Evolutionary conservation across 148 eudicot species (phyloP).

Genomic region (Oxyria digyna): DNA sequence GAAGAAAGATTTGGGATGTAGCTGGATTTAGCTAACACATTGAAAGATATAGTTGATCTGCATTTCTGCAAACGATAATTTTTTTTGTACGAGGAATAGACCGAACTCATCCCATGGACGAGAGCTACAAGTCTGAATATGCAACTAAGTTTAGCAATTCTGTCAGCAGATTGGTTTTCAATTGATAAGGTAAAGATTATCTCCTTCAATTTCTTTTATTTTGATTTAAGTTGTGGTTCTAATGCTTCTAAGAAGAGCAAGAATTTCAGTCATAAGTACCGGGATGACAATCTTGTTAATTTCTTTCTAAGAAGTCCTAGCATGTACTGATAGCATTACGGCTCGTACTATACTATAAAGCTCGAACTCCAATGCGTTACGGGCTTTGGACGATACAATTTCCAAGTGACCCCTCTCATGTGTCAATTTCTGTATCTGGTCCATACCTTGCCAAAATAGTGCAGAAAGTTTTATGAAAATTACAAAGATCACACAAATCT

Average conservation of each 20-base stretch:
- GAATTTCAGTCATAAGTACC: too few relatives aligned
- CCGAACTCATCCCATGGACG: too few relatives aligned
- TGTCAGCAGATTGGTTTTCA: too few relatives aligned
- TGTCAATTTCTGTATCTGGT: neutral
- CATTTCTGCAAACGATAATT: too few relatives aligned
- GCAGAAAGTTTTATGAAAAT: neutral
- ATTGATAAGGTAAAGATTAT: too few relatives aligned
- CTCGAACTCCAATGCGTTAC: too few relatives aligned
- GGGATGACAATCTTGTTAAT: neutral
- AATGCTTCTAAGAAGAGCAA: too few relatives aligned
- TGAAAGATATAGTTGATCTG: conserved; percentile 8
- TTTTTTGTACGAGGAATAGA: too few relatives aligned
- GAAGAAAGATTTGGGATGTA: conserved; percentile 57
- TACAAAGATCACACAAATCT: neutral
- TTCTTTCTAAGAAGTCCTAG: neutral
- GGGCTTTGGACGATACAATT: neutral
- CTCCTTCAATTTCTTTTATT: too few relatives aligned
- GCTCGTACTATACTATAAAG: neutral
- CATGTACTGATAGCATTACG: neutral
- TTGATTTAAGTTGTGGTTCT: too few relatives aligned
- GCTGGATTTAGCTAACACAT: conserved; percentile 34
- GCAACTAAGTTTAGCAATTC: too few relatives aligned
- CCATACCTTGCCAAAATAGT: neutral
- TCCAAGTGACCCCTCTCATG: neutral
- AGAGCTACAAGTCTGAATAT: too few relatives aligned